Evolutionary conservation across 148 eudicot genomes (phyloP).

Genomic region (Rhododendron ovatum): DNA sequence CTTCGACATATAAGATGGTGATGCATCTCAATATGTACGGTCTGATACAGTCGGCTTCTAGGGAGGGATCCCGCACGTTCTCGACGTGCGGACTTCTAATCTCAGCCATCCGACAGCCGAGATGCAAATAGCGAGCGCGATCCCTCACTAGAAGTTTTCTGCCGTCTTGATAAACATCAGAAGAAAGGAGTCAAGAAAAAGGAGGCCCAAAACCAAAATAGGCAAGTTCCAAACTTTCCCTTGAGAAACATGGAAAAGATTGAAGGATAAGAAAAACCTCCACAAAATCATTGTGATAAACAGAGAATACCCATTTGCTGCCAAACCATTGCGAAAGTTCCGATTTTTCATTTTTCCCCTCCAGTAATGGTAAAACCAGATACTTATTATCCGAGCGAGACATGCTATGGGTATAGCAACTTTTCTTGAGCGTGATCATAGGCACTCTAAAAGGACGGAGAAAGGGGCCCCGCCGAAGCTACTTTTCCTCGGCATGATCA

Average conservation of each 20-base stretch:
- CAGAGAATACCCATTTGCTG: slow-evolving; percentile 3
- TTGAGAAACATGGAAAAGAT: not conserved
- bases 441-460: not conserved
- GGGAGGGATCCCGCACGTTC: too few relatives aligned
- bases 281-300: not conserved
- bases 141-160: too few relatives aligned
- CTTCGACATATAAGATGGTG: not conserved
- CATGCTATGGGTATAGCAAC: not conserved
- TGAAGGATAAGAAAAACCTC: not conserved
- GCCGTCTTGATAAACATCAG: not conserved
- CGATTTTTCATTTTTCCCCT: not conserved
- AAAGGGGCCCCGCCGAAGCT: not conserved
- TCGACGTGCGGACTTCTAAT: too few relatives aligned
- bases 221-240: not conserved
- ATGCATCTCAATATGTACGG: not conserved
- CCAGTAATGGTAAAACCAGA: not conserved
- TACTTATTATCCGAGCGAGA: not conserved
- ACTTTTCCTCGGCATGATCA: not conserved
- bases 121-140: too few relatives aligned
- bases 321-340: not conserved
- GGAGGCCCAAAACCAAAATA: not conserved
- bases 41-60: too few relatives aligned
- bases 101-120: too few relatives aligned
- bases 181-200: not conserved
- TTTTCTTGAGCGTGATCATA: not conserved